Percentiles rank a stretch among this genome's conserved stretches.
Evolutionary conservation across 2,329 filamentous ascomycete species (phyloP).

Genomic region (Pleomassaria siparia): DNA sequence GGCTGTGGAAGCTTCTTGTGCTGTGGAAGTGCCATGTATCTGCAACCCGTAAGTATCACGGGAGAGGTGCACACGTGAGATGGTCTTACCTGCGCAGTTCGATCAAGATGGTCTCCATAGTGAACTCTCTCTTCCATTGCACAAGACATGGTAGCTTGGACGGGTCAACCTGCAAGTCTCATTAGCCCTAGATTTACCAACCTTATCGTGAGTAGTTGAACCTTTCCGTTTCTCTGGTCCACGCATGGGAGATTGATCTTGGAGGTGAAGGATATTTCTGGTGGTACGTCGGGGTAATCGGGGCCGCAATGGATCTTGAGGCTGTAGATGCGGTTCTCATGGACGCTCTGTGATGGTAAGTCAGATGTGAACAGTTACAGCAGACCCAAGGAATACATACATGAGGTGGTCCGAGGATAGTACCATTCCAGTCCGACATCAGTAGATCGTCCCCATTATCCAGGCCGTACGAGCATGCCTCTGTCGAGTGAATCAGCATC

Average conservation of each 20-base stretch:
- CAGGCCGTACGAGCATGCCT: conserved; percentile 95
- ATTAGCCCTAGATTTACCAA: conserved; percentile 1
- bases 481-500: conserved; percentile 49
- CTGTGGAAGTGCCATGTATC: conserved; percentile 87
- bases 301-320: conserved; percentile 94
- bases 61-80: conserved; percentile 2
- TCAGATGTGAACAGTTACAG: conserved; percentile 8
- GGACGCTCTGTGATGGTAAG: conserved; percentile 67
- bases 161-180: conserved; percentile 71
- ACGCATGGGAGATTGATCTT: conserved; percentile 97
- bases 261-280: conserved; percentile 87
- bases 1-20: conserved; percentile 97
- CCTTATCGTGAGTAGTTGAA: conserved; percentile 35
- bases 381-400: conserved; percentile 57
- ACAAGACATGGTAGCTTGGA: conserved; percentile 80
- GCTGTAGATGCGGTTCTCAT: conserved; percentile 99
- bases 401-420: conserved; percentile 93
- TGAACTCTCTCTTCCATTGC: conserved; percentile 90
- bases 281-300: conserved; percentile 85
- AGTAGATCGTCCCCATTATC: conserved; percentile 91
- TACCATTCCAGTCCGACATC: conserved; percentile 99
- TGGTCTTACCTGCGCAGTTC: conserved; percentile 71
- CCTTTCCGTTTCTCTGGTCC: conserved; percentile 73
- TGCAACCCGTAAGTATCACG: conserved; percentile 41
- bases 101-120: conserved; percentile 91